Evolutionary conservation across 441 rosid species (phyloP).

Genomic region (Jatropha podagrica): DNA sequence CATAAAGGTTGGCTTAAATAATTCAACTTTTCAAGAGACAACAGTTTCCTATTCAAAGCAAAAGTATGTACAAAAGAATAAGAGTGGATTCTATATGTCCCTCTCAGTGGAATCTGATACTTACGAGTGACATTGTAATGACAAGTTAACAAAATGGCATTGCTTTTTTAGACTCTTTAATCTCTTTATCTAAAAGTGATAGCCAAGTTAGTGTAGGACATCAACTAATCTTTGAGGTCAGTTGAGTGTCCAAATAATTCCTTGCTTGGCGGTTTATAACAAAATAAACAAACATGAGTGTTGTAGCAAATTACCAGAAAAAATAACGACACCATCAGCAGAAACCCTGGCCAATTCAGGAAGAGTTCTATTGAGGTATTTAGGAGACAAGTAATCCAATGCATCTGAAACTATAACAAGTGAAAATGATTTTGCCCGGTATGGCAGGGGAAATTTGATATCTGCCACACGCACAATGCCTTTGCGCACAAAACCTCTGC

Average conservation of each 20-base stretch:
- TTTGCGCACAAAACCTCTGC: conserved; percentile 58
- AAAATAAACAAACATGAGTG: not conserved
- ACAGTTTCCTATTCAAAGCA: not conserved
- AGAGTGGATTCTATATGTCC: not conserved
- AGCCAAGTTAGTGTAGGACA: not conserved
- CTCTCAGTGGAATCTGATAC: not conserved
- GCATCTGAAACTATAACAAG: conserved; percentile 67
- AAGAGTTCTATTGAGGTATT: conserved; percentile 64
- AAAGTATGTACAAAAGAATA: not conserved
- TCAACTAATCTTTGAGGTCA: not conserved
- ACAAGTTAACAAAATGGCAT: not conserved
- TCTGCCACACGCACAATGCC: conserved; percentile 69
- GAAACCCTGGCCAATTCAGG: conserved; percentile 71
- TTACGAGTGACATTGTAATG: not conserved
- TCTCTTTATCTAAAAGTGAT: not conserved
- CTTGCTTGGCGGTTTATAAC: not conserved
- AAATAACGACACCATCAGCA: conserved; percentile 51
- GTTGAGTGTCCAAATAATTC: not conserved
- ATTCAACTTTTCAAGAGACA: not conserved
- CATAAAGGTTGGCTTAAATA: not conserved
- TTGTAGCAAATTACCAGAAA: conserved; percentile 46
- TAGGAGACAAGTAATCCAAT: conserved; percentile 69
- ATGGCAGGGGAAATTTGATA: conserved; percentile 71
- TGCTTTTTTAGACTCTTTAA: not conserved
- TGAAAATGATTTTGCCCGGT: conserved; percentile 63